Percentiles rank a stretch among this genome's conserved stretches.
Conservation (phyloP, 148 eudicot genomes). For the Tetragonia tetragonoides region DNA sequence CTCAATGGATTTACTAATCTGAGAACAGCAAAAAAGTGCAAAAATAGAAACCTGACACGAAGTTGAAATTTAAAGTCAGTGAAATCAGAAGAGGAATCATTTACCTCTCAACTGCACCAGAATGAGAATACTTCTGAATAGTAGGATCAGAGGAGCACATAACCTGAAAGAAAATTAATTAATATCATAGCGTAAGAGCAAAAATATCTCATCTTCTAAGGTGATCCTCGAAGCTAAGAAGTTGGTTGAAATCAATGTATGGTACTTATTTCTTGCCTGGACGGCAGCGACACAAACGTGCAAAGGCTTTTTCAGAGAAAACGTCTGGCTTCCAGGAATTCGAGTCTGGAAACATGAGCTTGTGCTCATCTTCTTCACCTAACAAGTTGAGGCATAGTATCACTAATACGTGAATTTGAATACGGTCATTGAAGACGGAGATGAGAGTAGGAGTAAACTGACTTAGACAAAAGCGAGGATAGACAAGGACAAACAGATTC, state of each 20-base stretch:
- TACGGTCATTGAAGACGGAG: no score
- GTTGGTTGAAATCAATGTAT: background rate
- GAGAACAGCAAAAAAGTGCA: background rate
- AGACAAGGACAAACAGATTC: background rate
- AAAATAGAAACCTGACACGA: background rate
- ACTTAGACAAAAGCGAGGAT: background rate
- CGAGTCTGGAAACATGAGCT: background rate
- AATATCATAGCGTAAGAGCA: background rate
- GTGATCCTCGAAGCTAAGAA: background rate
- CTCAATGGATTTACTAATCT: background rate
- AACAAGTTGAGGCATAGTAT: background rate
- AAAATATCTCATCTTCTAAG: background rate
- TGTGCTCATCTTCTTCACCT: background rate
- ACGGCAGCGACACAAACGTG: background rate
- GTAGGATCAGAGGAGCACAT: constrained; percentile 11
- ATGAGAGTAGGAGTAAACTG: background rate
- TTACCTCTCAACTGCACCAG: constrained; percentile 48
- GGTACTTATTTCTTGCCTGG: constrained; percentile 12
- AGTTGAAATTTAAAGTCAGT: background rate
- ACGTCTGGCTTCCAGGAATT: constrained; percentile 10
- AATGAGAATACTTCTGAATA: constrained; percentile 13
- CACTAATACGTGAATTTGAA: background rate
- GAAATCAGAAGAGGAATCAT: constrained; percentile 19
- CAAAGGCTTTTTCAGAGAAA: background rate
- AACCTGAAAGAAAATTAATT: background rate